Base-by-base conservation (phyloP, 148 eudicot genomes). In the Rhododendron williamsianum region DNA sequence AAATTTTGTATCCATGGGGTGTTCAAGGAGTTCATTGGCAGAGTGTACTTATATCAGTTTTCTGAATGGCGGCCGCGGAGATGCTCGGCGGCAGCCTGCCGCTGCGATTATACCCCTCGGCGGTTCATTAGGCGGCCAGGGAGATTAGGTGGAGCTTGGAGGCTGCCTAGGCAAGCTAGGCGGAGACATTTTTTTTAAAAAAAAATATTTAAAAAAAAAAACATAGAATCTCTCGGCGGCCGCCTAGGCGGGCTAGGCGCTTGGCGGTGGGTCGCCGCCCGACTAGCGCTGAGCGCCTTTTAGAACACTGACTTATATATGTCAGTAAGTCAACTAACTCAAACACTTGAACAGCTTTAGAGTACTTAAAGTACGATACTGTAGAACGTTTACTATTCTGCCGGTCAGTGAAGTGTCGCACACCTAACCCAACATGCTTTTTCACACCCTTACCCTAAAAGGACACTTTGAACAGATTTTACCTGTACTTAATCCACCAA, bases 361-460 rank as follows among this genome's bases (percentile, higher is more conserved):
- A 56, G 48, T 8, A 10, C 8, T 58, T 72, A 56, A 35, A 51
- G 65, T 33, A 52, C 10, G 1, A 23, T 41, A 38, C 9, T 18
- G 21, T 72, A 35, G 35, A 18, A 76, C 4, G 15, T 48, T n/a
- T 45, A 78, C 10, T 48, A 78, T 13, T 46, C 54, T 9, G 2
- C 54, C 13, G 35, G 56, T 23, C 46, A 77, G 80, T 77, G 48
- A 67, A 67, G 71, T 1, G 9, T 23, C 21, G 4, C 56, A 38
- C 33, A 60, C 11, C 49, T 9, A 56, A 10, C 78, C 73, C 18
- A 67, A 13, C 58, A 69, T 9, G 21, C 15, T 4, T 58, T 80
- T 81, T 58, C 52, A 60, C 84, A 82, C 33, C 35, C 9, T 82
- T 82, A 65, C n/a, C 71, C 8, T 81, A n/a, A 52, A 65, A 56